These are phyloP conservation scores for Helichrysum umbraculigerum DNA, from an alignment of 129 eudicot genomes.

Conservation along the genomic window DNA sequence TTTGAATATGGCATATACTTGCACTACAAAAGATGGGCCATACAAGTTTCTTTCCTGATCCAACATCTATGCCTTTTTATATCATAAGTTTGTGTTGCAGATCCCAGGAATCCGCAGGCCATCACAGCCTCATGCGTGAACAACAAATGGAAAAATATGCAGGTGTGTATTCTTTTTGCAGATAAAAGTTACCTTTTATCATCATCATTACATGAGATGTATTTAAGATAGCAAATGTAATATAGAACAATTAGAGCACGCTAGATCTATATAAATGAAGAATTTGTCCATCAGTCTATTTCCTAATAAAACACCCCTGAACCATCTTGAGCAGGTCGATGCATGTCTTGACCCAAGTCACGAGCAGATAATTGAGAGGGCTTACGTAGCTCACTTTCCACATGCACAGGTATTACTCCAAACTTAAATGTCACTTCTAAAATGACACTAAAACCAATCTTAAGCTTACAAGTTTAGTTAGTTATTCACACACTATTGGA, in stretches of 20 bases:
- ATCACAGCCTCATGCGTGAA: conserved; percentile 36
- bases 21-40: neutral
- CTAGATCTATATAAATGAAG: neutral
- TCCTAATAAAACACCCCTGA: neutral
- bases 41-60: neutral
- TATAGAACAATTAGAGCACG: neutral
- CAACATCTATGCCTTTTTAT: neutral
- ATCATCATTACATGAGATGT: neutral
- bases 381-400: neutral
- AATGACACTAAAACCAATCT: neutral
- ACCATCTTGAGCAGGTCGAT: neutral
- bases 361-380: neutral
- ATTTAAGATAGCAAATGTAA: neutral
- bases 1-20: neutral
- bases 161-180: neutral
- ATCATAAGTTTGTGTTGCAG: conserved; percentile 26
- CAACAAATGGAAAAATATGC: conserved; percentile 19
- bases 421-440: neutral
- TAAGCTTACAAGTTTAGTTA: neutral
- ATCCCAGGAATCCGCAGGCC: conserved; percentile 49
- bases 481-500: too few relatives aligned
- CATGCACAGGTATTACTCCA: neutral
- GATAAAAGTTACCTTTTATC: neutral
- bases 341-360: neutral
- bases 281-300: neutral